Evolutionary conservation across 2,329 filamentous ascomycete species (phyloP).

Genomic region (Trichoderma cornu-damae): DNA sequence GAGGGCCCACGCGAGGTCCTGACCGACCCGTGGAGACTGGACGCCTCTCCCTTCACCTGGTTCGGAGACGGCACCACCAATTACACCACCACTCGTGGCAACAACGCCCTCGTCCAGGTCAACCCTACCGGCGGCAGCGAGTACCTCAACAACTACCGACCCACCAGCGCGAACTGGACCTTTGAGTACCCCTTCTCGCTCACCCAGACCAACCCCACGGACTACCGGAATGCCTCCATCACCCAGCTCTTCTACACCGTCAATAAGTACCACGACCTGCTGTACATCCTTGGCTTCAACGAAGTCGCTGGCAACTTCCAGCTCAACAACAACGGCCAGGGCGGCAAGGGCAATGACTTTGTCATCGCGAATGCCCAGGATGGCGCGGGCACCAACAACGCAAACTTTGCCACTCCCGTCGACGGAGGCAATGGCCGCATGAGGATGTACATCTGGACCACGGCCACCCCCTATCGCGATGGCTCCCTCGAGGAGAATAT

Average conservation of each 20-base stretch:
- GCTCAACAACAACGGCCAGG: constrained; percentile 49
- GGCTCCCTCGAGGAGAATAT: constrained; percentile 55
- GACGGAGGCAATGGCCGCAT: constrained; percentile 50
- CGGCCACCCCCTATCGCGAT: constrained; percentile 45
- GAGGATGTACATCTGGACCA: constrained; percentile 55
- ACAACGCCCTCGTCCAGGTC: constrained; percentile 52
- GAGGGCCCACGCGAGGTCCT: constrained; percentile 42
- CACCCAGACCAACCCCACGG: constrained; percentile 30
- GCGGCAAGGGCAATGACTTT: constrained; percentile 47
- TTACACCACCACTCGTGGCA: constrained; percentile 52
- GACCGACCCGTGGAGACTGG: constrained; percentile 44
- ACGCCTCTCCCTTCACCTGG: constrained; percentile 50
- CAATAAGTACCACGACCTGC: constrained; percentile 55
- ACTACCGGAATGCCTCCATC: constrained; percentile 50
- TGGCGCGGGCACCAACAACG: constrained; percentile 50
- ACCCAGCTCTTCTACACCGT: constrained; percentile 58
- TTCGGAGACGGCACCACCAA: constrained; percentile 41
- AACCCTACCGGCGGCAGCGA: constrained; percentile 38
- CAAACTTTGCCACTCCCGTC: constrained; percentile 51
- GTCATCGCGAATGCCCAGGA: constrained; percentile 56
- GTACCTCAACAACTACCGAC: constrained; percentile 41
- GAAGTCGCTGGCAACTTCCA: constrained; percentile 58
- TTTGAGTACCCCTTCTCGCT: constrained; percentile 46
- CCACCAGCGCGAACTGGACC: constrained; percentile 36
- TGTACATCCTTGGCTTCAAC: constrained; percentile 53